Evolutionary conservation across 257 asterid genomes (phyloP).

Genomic region (Gentiana macrophylla): DNA sequence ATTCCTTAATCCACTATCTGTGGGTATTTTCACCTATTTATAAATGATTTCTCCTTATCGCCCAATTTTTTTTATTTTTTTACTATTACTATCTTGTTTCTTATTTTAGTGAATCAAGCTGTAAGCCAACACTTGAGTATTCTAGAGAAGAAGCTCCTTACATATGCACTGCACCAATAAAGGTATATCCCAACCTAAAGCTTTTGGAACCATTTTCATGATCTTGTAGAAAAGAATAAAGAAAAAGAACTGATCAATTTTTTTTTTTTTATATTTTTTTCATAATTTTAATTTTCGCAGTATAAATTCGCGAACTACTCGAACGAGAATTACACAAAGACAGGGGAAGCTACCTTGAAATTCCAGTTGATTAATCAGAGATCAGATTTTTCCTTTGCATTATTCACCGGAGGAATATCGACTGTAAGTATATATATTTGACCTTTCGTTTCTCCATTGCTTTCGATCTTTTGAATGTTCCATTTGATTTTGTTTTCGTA

Average conservation of each 20-base stretch:
- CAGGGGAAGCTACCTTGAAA: conserved; percentile 28
- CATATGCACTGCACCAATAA: conserved; percentile 39
- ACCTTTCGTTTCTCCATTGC: not conserved
- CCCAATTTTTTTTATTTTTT: too few species aligned
- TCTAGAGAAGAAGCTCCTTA: conserved; percentile 18
- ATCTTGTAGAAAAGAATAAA: not conserved
- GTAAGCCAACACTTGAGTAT: conserved; percentile 16
- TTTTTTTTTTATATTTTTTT: too few species aligned
- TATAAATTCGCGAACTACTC: conserved; percentile 43
- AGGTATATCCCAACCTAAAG: conserved; percentile 15
- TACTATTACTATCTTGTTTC: too few species aligned
- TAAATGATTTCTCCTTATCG: too few species aligned
- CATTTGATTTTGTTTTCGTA: too few species aligned
- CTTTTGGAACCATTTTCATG: not conserved
- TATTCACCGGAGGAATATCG: conserved; percentile 63
- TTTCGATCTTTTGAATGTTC: not conserved
- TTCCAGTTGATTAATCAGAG: conserved; percentile 50
- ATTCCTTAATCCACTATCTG: too few species aligned
- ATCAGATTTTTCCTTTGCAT: conserved; percentile 63
- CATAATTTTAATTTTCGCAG: conserved; percentile 15
- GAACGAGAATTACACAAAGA: conserved; percentile 16
- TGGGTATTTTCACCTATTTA: too few species aligned
- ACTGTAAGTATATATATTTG: conserved; percentile 19
- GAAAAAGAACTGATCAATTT: not conserved
- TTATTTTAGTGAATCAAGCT: conserved; percentile 23